A percentile compares a stretch with the other conserved stretches of the same genome.
phyloP scores from a whole-genome alignment of 352 stramenopile genomes.

The Aphanomyces invadans region DNA sequence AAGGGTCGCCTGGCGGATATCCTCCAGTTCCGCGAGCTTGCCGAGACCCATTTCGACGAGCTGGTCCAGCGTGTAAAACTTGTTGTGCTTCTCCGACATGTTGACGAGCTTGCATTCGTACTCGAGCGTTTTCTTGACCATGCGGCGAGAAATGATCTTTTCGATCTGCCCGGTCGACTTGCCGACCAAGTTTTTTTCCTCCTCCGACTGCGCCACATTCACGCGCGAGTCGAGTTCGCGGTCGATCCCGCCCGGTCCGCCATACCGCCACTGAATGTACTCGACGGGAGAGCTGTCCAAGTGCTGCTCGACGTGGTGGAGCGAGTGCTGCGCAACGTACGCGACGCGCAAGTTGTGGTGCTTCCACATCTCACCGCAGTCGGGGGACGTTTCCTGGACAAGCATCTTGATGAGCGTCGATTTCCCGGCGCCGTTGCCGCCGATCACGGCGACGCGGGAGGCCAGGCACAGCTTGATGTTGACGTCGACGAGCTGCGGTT shows the following conservation, averaged over 20 bases:
- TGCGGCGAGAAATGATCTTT: constrained; percentile 89
- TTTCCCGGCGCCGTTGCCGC: constrained; percentile 96
- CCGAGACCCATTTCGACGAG: constrained; percentile 58
- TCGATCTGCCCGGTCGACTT: constrained; percentile 87
- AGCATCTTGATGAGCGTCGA: constrained; percentile 97
- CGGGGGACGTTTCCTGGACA: constrained; percentile 67
- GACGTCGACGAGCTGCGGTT: constrained; percentile 89
- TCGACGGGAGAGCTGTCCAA: constrained; percentile 92
- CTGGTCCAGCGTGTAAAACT: constrained; percentile 59
- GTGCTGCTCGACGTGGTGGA: constrained; percentile 96
- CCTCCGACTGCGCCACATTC: constrained; percentile 88
- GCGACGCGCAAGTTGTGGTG: constrained; percentile 90
- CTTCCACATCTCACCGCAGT: constrained; percentile 68
- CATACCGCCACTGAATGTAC: constrained; percentile 97
- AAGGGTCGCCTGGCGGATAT: constrained; percentile 55
- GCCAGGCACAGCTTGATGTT: constrained; percentile 92
- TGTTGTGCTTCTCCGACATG: constrained; percentile 52
- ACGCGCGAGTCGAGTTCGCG: constrained; percentile 81
- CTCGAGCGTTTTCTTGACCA: constrained; percentile 66
- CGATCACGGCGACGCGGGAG: constrained; percentile 94
- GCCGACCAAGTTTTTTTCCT: constrained; percentile 87
- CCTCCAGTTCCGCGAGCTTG: constrained; percentile 53
- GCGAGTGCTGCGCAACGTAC: constrained; percentile 96
- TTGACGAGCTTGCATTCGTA: constrained; percentile 88
- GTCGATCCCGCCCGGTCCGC: constrained; percentile 93